Evolutionary conservation across 2,329 filamentous ascomycete species (phyloP).

Genomic region (Herpotrichia juniperi): DNA sequence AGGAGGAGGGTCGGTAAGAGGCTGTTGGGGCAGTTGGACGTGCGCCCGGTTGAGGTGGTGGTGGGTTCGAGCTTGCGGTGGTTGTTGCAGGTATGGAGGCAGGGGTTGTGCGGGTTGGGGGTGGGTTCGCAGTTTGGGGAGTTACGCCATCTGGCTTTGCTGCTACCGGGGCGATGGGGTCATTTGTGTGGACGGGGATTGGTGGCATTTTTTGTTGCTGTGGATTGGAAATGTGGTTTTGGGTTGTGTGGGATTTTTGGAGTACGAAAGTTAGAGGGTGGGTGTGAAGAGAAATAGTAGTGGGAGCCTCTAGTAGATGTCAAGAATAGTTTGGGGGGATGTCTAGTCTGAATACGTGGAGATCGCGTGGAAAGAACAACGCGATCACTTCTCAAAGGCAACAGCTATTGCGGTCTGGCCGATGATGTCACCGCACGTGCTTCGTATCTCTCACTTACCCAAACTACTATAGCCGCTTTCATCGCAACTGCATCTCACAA

Average conservation of each 20-base stretch:
- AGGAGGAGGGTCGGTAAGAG: conserved; percentile 16
- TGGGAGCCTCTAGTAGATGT: too few species aligned
- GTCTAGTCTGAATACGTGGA: not conserved
- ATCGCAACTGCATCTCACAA: not conserved
- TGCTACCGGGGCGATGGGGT: conserved; percentile 49
- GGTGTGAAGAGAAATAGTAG: not conserved
- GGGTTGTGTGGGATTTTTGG: not conserved
- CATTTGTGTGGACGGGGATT: conserved; percentile 49
- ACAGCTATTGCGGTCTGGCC: conserved; percentile 6
- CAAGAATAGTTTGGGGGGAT: not conserved
- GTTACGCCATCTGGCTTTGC: conserved; percentile 45
- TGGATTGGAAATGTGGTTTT: not conserved
- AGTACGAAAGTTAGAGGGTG: not conserved
- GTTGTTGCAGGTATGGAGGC: conserved; percentile 35
- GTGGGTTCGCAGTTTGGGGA: conserved; percentile 44
- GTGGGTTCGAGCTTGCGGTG: conserved; percentile 26
- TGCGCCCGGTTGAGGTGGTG: conserved; percentile 43
- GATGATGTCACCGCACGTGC: conserved; percentile 18
- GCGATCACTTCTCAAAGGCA: conserved; percentile 4
- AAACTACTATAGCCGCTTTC: not conserved
- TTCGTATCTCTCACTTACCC: not conserved
- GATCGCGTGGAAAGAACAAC: not conserved
- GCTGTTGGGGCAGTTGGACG: conserved; percentile 20
- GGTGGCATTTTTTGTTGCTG: conserved; percentile 6
- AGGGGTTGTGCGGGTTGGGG: conserved; percentile 43